Conservation (phyloP, 352 stramenopile genomes). For the Phytophthora fragariae region DNA sequence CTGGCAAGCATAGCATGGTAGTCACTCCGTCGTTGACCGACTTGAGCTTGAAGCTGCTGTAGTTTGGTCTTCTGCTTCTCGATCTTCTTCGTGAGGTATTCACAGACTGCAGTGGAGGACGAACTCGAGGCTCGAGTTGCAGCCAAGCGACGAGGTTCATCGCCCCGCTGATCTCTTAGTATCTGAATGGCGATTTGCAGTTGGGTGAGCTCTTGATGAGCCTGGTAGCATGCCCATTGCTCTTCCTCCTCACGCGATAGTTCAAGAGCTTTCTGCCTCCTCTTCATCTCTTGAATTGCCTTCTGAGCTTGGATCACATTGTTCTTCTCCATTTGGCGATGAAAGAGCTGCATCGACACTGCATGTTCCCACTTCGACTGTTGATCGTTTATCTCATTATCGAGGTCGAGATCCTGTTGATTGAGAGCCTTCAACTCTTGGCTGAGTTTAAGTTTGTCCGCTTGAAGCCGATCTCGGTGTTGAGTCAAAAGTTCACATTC, state of each 20-base stretch:
- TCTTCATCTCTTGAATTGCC: constrained; percentile 47
- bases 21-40: constrained; percentile 35
- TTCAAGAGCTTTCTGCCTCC: constrained; percentile 47
- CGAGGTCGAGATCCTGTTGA: constrained; percentile 39
- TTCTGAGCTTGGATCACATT: constrained; percentile 20
- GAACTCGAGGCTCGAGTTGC: constrained; percentile 23
- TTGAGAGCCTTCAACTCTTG: constrained; percentile 37
- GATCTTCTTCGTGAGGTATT: constrained; percentile 63
- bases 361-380: constrained; percentile 55
- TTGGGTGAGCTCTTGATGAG: constrained; percentile 64
- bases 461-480: constrained; percentile 43
- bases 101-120: constrained; percentile 41
- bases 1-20: constrained; percentile 51
- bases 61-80: constrained; percentile 53
- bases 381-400: constrained; percentile 42
- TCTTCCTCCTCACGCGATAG: constrained; percentile 65
- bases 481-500: constrained; percentile 53
- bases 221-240: constrained; percentile 59
- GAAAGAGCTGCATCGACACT: constrained; percentile 58
- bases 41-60: constrained; percentile 43
- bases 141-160: constrained; percentile 21
- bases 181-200: constrained; percentile 65
- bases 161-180: constrained; percentile 27
- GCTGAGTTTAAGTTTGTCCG: constrained; percentile 44
- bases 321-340: constrained; percentile 52